Percentiles rank a stretch among this genome's conserved stretches.
Conservation (phyloP, 345 rosid genomes). For the Rhodamnia rubescens region DNA sequence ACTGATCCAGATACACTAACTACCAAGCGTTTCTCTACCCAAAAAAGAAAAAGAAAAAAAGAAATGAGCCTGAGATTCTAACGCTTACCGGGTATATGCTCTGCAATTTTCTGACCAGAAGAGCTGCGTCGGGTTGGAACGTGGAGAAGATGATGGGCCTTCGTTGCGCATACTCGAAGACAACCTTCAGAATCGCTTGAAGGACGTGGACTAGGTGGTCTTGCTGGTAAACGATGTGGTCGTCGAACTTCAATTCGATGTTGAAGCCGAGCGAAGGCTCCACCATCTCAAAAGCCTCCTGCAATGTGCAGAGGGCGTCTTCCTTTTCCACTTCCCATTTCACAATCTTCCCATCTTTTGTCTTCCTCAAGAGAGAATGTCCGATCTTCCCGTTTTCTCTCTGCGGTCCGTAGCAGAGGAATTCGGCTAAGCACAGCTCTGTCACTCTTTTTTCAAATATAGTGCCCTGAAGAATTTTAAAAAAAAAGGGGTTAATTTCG, state of each 20-base stretch:
- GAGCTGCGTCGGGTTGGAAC: slow-evolving; percentile 90
- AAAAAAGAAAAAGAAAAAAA: not conserved
- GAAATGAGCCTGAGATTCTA: not conserved
- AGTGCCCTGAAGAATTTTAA: slow-evolving; percentile 37
- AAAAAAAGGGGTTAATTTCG: not conserved
- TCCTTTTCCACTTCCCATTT: slow-evolving; percentile 63
- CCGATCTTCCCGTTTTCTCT: slow-evolving; percentile 33
- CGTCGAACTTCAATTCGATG: slow-evolving; percentile 87
- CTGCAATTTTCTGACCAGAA: slow-evolving; percentile 59
- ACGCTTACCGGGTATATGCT: slow-evolving; percentile 59
- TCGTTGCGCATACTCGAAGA: slow-evolving; percentile 37
- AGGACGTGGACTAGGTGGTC: slow-evolving; percentile 50
- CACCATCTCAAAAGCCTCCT: slow-evolving; percentile 71
- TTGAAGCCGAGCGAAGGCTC: slow-evolving; percentile 70
- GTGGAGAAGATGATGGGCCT: slow-evolving; percentile 79
- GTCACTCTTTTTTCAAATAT: slow-evolving; percentile 75
- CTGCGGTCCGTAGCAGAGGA: slow-evolving; percentile 69
- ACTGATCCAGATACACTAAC: not conserved
- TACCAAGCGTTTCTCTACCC: not conserved
- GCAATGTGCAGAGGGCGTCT: slow-evolving; percentile 65
- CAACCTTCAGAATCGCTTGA: slow-evolving; percentile 59
- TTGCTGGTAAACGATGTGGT: slow-evolving; percentile 47
- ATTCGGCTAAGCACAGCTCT: slow-evolving; percentile 55
- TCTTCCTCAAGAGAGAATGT: slow-evolving; percentile 53
- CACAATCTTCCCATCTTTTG: slow-evolving; percentile 61